Base-by-base conservation (phyloP, 2,329 filamentous ascomycete species). In the Emericellopsis cladophorae region DNA sequence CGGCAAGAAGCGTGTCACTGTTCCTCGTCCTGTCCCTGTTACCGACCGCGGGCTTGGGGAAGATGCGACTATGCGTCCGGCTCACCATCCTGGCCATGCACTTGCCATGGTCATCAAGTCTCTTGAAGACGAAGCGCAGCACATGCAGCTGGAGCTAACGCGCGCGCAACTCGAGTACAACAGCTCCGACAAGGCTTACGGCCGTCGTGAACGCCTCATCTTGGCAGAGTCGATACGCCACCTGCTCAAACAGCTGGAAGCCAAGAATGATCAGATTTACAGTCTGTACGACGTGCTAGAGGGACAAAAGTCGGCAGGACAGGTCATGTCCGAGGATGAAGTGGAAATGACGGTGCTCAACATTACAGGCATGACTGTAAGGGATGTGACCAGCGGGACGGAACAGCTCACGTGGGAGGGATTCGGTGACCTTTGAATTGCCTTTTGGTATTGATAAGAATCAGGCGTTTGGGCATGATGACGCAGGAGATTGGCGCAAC, bases 81-180 rank as follows among this genome's bases (percentile, higher is more conserved):
- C 80, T 1, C 80, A 85, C 52, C 65, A 76, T 2, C 86, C 86
- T 0, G 77, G 74, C 5, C 62, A 80, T 35, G 86, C 87, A 9
- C 74, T 95, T 21, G 82, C 84, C 7, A 76, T 80, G n/a, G 84
- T 94, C 18, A 80, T 94, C 56, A 92, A 93, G 60, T 74, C 79
- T 7, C 66, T 93, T 4, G 71, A 85, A 49, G 86, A 93, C 54
- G 88, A 95, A 57, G 72, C 89, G 36, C 70, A 72, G 11, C 84
- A 93, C 55, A 62, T 93, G 40, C 82, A 84, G 58, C 69, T 82
- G 48, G 72, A 81, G 51, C 71, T 88, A n/a, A 65, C 72, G 1
- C 59, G 69, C 29, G 71, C 76, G 43, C 75, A 82, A 50, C 67
- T 66, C 4, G 61, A 71, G 31, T 86, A 87, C 58, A 77, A 78